Percentiles rank a stretch among this genome's conserved stretches.
These are phyloP conservation scores for Nitzschia sp. DNA, from an alignment of 108 stramenopile genomes.

Conservation along the genomic window DNA sequence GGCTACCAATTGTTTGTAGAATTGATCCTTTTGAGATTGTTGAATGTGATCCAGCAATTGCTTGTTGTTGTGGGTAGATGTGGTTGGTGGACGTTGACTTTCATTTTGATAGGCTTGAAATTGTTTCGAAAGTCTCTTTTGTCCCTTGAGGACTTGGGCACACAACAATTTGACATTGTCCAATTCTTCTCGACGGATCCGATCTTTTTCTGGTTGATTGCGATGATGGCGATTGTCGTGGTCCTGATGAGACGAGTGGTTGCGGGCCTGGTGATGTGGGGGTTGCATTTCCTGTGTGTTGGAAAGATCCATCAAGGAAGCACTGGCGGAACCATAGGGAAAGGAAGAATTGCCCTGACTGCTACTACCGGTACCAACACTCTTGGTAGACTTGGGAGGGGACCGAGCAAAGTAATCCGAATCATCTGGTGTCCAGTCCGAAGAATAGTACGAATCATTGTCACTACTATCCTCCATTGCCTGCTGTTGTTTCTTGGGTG, in stretches of 20 bases:
- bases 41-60: constrained; percentile 9
- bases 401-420: too few relatives aligned
- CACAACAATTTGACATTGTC: constrained; percentile 40
- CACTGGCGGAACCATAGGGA: too few relatives aligned
- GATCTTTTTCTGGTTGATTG: constrained; percentile 1
- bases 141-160: constrained; percentile 23
- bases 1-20: constrained; percentile 30
- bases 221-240: neutral
- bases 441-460: neutral
- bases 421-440: neutral
- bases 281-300: neutral
- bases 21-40: constrained; percentile 19
- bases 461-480: neutral
- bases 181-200: constrained; percentile 32
- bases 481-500: neutral
- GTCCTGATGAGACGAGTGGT: neutral
- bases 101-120: constrained; percentile 20
- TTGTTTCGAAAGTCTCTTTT: constrained; percentile 21
- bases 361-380: too few relatives aligned
- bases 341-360: too few relatives aligned
- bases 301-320: too few relatives aligned
- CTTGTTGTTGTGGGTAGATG: neutral
- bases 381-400: too few relatives aligned
- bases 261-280: neutral
- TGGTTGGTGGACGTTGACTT: neutral